Percentiles rank a stretch among this genome's conserved stretches.
Conservation (phyloP, 2,329 filamentous ascomycete species). For the Epichloe aotearoae region DNA sequence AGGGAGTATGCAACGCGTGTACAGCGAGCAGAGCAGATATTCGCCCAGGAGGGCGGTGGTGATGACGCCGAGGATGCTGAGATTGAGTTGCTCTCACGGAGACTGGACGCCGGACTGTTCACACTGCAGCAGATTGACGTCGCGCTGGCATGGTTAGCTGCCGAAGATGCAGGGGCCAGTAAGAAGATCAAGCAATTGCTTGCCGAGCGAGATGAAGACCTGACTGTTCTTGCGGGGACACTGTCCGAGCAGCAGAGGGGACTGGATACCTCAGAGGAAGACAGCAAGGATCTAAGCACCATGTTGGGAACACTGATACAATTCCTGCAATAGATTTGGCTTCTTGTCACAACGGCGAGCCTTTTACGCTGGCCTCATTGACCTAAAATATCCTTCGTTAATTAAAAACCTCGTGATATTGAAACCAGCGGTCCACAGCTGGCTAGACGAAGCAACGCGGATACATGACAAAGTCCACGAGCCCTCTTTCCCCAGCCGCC, state of each 20-base stretch:
- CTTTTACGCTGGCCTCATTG: too few species aligned
- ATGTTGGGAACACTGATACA: constrained; percentile 41
- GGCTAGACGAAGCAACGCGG: background rate
- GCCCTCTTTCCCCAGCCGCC: too few species aligned
- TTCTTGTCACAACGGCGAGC: background rate
- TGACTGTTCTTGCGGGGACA: constrained; percentile 51
- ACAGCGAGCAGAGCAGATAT: constrained; percentile 42
- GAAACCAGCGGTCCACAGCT: background rate
- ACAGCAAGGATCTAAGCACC: constrained; percentile 43
- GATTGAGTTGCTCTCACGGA: constrained; percentile 58
- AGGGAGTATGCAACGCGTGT: constrained; percentile 54
- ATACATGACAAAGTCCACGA: too few species aligned
- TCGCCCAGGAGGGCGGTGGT: constrained; percentile 10
- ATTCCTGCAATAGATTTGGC: constrained; percentile 27
- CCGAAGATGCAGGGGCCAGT: constrained; percentile 70
- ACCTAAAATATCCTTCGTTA: too few species aligned
- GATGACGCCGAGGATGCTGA: constrained; percentile 37
- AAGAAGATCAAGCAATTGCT: constrained; percentile 50
- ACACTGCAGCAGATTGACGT: constrained; percentile 73
- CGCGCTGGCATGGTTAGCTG: constrained; percentile 78
- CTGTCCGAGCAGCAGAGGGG: constrained; percentile 47
- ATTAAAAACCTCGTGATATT: too few species aligned
- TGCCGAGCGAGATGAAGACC: constrained; percentile 51
- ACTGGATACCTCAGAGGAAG: constrained; percentile 42
- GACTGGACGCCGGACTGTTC: constrained; percentile 76